Conservation (phyloP, 768 basidiomycete genomes). For the Podaxis carcinomalis region DNA sequence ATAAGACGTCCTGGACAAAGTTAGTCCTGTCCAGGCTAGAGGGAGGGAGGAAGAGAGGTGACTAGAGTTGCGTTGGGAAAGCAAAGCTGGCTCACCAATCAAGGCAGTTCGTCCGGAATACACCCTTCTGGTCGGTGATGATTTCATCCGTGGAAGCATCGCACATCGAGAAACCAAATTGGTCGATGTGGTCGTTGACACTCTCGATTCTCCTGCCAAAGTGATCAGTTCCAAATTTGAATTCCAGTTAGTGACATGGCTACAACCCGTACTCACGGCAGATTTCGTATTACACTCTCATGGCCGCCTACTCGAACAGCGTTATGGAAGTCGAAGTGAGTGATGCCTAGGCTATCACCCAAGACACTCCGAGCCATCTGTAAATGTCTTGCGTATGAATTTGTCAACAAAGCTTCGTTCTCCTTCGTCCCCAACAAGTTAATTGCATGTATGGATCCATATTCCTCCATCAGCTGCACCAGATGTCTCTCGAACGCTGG, state of each 20-base stretch:
- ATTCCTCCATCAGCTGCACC: conserved; percentile 79
- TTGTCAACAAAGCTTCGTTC: conserved; percentile 81
- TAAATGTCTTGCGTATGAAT: conserved; percentile 80
- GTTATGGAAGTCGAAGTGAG: conserved; percentile 93
- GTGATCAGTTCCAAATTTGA: conserved; percentile 4
- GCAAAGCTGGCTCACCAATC: conserved; percentile 65
- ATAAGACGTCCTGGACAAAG: conserved; percentile 94
- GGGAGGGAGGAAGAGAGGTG: neutral
- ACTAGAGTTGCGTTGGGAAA: neutral
- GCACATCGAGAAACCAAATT: conserved; percentile 83
- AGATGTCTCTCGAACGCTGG: conserved; percentile 97
- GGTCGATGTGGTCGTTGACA: conserved; percentile 62
- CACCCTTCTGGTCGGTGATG: conserved; percentile 86
- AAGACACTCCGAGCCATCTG: conserved; percentile 56
- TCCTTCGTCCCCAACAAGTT: conserved; percentile 92
- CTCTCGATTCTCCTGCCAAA: conserved; percentile 51
- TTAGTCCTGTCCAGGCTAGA: conserved; percentile 92
- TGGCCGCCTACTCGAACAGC: conserved; percentile 79
- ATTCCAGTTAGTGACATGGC: neutral
- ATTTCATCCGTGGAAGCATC: conserved; percentile 61
- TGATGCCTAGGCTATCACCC: conserved; percentile 70
- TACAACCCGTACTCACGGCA: conserved; percentile 41
- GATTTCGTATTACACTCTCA: conserved; percentile 75
- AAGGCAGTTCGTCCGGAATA: conserved; percentile 92
- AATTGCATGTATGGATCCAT: conserved; percentile 80